Evolutionary conservation across 2,329 filamentous ascomycete species (phyloP).

Genomic region (Fusarium palustre): DNA sequence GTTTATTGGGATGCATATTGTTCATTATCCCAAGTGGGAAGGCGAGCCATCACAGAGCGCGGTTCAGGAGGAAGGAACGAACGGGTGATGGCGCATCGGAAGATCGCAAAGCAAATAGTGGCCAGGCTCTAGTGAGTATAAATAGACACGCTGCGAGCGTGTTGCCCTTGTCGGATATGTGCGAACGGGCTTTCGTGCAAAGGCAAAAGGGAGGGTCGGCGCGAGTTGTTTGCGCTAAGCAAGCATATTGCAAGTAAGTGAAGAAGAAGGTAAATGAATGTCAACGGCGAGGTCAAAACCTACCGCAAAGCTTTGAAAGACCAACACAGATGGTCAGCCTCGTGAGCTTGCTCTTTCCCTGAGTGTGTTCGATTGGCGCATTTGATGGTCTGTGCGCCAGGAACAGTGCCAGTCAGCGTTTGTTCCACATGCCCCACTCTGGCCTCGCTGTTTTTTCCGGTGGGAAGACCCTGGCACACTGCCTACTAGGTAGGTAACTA

Average conservation of each 20-base stretch:
- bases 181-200: background rate
- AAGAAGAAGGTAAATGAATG: conserved; percentile 11
- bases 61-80: conserved; percentile 48
- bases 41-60: conserved; percentile 49
- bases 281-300: conserved; percentile 38
- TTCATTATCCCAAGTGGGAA: conserved; percentile 49
- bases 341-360: conserved; percentile 40
- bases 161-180: background rate
- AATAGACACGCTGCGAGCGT: conserved; percentile 16
- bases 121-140: conserved; percentile 9
- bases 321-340: conserved; percentile 41
- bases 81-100: conserved; percentile 47
- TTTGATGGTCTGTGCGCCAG: conserved; percentile 36
- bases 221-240: conserved; percentile 38
- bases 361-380: conserved; percentile 33
- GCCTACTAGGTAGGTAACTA: too few species aligned
- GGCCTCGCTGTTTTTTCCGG: conserved; percentile 51
- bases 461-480: conserved; percentile 17
- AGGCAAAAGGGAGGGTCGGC: background rate
- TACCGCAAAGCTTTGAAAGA: conserved; percentile 25
- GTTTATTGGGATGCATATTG: conserved; percentile 48
- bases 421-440: conserved; percentile 42
- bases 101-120: conserved; percentile 19
- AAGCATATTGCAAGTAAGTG: conserved; percentile 37
- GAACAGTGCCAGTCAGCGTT: conserved; percentile 41